Evolutionary conservation across 148 eudicot species (phyloP).

Genomic region (Camellia lanceoleosa): DNA sequence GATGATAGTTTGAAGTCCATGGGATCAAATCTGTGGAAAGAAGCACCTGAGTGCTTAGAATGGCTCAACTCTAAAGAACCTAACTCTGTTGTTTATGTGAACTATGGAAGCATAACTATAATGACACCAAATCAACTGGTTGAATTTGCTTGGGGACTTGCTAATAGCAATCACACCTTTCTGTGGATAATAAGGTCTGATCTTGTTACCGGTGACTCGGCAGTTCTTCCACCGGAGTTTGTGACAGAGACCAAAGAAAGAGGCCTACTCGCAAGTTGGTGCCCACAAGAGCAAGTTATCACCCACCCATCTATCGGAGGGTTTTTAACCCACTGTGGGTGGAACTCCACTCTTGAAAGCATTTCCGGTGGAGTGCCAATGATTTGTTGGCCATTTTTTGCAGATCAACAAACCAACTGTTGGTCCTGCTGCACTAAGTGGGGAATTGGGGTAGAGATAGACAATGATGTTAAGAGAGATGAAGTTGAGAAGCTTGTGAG

Average conservation of each 20-base stretch:
- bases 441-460: constrained; percentile 33
- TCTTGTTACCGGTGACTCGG: constrained; percentile 25
- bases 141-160: constrained; percentile 35
- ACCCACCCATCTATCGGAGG: constrained; percentile 30
- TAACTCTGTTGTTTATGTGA: constrained; percentile 32
- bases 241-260: constrained; percentile 20
- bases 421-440: constrained; percentile 28
- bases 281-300: constrained; percentile 33
- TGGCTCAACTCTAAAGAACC: constrained; percentile 31
- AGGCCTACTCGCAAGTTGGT: constrained; percentile 29
- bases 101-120: constrained; percentile 30
- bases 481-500: constrained; percentile 27
- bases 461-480: constrained; percentile 28
- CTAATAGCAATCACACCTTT: constrained; percentile 26
- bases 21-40: constrained; percentile 33
- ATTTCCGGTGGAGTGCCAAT: constrained; percentile 26
- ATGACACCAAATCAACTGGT: constrained; percentile 25
- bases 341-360: constrained; percentile 34
- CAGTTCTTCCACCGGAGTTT: constrained; percentile 26
- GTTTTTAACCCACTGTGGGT: constrained; percentile 34
- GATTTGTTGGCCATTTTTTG: constrained; percentile 39
- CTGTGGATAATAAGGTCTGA: constrained; percentile 34
- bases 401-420: constrained; percentile 34
- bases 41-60: constrained; percentile 20
- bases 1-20: not conserved